phyloP scores from a whole-genome alignment of 805 yeast species.

The Candida glaebosa region DNA sequence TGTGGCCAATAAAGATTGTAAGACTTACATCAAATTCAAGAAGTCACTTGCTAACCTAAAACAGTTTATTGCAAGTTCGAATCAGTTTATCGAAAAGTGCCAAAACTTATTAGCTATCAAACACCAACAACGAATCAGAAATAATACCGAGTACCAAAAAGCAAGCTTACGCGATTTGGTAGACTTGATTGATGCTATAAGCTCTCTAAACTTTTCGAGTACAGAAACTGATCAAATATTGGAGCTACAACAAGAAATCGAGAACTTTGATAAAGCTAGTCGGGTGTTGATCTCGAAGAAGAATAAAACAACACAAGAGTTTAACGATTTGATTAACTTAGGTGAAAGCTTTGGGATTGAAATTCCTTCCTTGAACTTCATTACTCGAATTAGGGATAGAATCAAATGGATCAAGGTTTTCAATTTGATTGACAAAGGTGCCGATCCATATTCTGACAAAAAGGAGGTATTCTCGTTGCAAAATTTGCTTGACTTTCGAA shows the following conservation, averaged over 20 bases:
- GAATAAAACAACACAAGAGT: constrained; percentile 39
- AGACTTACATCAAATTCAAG: constrained; percentile 8
- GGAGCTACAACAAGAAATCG: constrained; percentile 51
- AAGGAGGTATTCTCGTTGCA: constrained; percentile 31
- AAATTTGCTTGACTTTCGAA: constrained; percentile 25
- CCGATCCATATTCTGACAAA: constrained; percentile 36
- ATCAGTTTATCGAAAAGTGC: constrained; percentile 53
- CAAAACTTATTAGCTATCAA: constrained; percentile 49
- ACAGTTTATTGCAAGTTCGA: constrained; percentile 42
- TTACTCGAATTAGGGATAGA: constrained; percentile 33
- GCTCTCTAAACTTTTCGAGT: constrained; percentile 46
- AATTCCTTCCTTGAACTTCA: constrained; percentile 42
- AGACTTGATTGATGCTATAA: constrained; percentile 43
- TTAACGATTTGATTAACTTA: constrained; percentile 49
- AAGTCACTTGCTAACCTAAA: constrained; percentile 27
- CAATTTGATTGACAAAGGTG: constrained; percentile 34
- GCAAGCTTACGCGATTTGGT: constrained; percentile 21
- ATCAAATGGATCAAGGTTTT: constrained; percentile 31
- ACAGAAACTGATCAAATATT: constrained; percentile 59
- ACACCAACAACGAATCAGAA: constrained; percentile 48
- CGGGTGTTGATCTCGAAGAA: constrained; percentile 32
- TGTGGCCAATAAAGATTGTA: constrained; percentile 5
- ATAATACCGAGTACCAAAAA: constrained; percentile 18
- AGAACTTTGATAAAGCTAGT: constrained; percentile 48
- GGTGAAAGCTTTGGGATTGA: constrained; percentile 61